Conservation (phyloP, 306 rosid species). For the Alnus glutinosa region DNA sequence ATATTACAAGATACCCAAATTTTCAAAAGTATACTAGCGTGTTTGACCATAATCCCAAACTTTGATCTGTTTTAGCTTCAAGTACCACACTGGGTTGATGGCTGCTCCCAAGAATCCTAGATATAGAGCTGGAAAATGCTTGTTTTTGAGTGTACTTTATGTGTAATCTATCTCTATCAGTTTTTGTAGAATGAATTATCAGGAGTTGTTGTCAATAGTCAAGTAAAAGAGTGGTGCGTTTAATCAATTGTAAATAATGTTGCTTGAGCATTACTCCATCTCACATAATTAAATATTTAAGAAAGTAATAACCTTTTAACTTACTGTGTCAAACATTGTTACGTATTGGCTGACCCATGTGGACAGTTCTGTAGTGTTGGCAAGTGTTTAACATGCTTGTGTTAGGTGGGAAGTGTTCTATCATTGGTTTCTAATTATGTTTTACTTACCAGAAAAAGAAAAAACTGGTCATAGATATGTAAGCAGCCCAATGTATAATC, state of each 20-base stretch:
- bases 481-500: neutral
- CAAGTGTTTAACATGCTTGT: neutral
- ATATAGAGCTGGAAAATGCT: neutral
- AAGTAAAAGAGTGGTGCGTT: neutral
- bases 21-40: neutral
- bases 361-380: neutral
- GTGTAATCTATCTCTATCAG: neutral
- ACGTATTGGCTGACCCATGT: neutral
- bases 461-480: neutral
- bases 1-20: neutral
- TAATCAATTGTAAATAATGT: neutral
- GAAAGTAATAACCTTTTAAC: neutral
- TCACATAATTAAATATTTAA: neutral
- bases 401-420: neutral
- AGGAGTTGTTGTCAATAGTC: neutral
- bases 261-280: neutral
- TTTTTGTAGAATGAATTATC: neutral
- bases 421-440: neutral
- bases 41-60: slow-evolving; percentile 6
- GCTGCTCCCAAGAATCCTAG: neutral
- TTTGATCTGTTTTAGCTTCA: slow-evolving; percentile 4
- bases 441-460: neutral
- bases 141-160: neutral
- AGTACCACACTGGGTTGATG: neutral
- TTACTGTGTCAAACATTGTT: neutral